Evolutionary conservation across 1,139 yeast species (phyloP).

Genomic region (Candida anutae): DNA sequence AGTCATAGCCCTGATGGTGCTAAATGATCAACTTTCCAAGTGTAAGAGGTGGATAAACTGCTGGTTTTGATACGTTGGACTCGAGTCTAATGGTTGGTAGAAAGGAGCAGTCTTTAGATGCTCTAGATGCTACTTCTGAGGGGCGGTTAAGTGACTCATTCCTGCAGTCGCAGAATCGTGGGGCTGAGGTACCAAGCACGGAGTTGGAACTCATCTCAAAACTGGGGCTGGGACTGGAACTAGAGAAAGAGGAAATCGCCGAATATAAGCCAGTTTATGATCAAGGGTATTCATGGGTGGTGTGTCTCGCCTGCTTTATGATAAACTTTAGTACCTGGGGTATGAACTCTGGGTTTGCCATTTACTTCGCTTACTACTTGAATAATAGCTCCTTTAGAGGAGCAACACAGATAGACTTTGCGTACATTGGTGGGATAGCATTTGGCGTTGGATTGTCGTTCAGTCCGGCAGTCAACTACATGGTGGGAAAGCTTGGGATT

Average conservation of each 20-base stretch:
- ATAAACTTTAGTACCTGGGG: conserved; percentile 46
- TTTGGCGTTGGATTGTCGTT: conserved; percentile 29
- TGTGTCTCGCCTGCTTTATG: conserved; percentile 33
- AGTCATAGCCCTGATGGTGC: too few relatives aligned
- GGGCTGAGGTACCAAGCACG: too few relatives aligned
- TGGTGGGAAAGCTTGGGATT: conserved; percentile 33
- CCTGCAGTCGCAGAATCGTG: too few relatives aligned
- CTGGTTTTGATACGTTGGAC: too few relatives aligned
- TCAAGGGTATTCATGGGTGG: conserved; percentile 44
- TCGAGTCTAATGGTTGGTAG: too few relatives aligned
- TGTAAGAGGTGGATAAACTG: too few relatives aligned
- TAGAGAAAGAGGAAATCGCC: background rate
- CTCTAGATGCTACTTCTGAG: too few relatives aligned
- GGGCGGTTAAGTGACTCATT: too few relatives aligned
- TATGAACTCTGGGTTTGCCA: conserved; percentile 46
- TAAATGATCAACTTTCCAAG: too few relatives aligned
- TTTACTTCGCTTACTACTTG: conserved; percentile 41
- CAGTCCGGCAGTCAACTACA: conserved; percentile 32
- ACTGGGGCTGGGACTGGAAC: too few relatives aligned
- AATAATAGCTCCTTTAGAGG: conserved; percentile 27
- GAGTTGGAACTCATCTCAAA: too few relatives aligned
- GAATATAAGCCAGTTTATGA: conserved; percentile 14
- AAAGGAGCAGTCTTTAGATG: too few relatives aligned
- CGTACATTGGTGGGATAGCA: conserved; percentile 36
- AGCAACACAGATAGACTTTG: conserved; percentile 34